Evolutionary conservation across 2,329 filamentous ascomycete species (phyloP).

Genomic region (Xylariales sp.): DNA sequence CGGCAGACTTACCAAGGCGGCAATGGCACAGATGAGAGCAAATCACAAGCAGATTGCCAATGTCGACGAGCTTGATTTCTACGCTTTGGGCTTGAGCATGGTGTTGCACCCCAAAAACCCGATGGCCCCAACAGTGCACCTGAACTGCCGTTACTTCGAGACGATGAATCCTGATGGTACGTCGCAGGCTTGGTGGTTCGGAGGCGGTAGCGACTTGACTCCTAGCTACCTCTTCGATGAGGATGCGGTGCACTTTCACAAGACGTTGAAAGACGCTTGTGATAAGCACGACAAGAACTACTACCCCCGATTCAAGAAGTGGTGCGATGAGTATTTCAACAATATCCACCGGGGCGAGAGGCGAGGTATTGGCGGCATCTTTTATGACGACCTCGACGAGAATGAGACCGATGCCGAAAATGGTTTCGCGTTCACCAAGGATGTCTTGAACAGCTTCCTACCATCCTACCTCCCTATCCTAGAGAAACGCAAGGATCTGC

Average conservation of each 20-base stretch:
- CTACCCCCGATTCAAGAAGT: conserved; percentile 93
- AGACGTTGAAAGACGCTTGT: conserved; percentile 85
- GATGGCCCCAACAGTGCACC: conserved; percentile 94
- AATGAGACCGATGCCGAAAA: conserved; percentile 82
- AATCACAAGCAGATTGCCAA: conserved; percentile 88
- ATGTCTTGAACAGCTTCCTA: conserved; percentile 80
- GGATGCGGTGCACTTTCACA: conserved; percentile 95
- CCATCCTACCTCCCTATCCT: conserved; percentile 90
- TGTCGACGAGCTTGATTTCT: conserved; percentile 81
- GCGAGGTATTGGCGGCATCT: conserved; percentile 90
- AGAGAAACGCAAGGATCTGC: conserved; percentile 84
- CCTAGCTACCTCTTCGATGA: conserved; percentile 94
- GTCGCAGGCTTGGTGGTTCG: conserved; percentile 95
- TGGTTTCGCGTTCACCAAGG: conserved; percentile 83
- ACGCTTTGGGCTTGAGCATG: conserved; percentile 87
- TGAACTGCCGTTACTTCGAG: conserved; percentile 99
- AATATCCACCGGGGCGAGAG: conserved; percentile 87
- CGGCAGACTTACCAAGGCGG: conserved; percentile 78
- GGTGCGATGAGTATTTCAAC: conserved; percentile 97
- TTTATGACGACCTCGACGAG: conserved; percentile 96
- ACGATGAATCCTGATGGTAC: conserved; percentile 80
- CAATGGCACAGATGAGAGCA: conserved; percentile 87
- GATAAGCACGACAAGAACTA: conserved; percentile 90
- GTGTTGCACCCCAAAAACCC: conserved; percentile 93
- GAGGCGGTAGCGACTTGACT: conserved; percentile 90